A percentile compares a stretch with the other conserved stretches of the same genome.
These are phyloP conservation scores for Abelmoschus esculentus DNA, from an alignment of 345 rosid species.

Conservation along the genomic window DNA sequence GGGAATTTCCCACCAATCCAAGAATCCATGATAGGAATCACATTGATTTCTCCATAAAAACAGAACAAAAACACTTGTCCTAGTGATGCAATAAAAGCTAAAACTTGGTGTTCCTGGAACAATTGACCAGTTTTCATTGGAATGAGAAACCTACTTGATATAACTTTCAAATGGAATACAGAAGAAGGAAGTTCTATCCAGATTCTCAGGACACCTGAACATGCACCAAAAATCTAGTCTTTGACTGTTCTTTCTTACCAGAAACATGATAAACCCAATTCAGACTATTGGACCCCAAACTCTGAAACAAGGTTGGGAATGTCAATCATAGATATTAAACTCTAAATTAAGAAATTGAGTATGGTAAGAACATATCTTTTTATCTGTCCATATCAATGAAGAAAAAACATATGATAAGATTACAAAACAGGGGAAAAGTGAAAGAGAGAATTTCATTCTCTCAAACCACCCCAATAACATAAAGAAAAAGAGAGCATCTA, in stretches of 20 bases:
- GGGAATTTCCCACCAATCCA: not conserved
- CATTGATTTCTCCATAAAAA: not conserved
- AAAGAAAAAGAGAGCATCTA: constrained; percentile 20
- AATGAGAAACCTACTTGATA: not conserved
- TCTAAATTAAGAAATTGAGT: too few relatives aligned
- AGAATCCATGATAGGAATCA: not conserved
- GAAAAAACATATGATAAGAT: constrained; percentile 16
- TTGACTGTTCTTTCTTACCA: not conserved
- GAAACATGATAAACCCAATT: not conserved
- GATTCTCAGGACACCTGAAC: not conserved
- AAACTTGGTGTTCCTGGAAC: not conserved
- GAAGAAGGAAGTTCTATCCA: not conserved
- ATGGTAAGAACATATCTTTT: not conserved
- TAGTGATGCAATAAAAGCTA: not conserved
- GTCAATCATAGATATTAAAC: too few relatives aligned
- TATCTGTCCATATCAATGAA: constrained; percentile 18
- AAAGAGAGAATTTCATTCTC: constrained; percentile 40
- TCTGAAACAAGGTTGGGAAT: too few relatives aligned
- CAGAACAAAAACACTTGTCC: not conserved
- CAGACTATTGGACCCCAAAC: not conserved
- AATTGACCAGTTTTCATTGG: not conserved
- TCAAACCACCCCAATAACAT: constrained; percentile 22
- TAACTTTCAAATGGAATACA: not conserved
- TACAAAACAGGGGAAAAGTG: constrained; percentile 26
- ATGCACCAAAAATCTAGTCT: constrained; percentile 2